Evolutionary conservation across 495 filamentous ascomycete species (phyloP).

Genomic region (Collariella sp.): DNA sequence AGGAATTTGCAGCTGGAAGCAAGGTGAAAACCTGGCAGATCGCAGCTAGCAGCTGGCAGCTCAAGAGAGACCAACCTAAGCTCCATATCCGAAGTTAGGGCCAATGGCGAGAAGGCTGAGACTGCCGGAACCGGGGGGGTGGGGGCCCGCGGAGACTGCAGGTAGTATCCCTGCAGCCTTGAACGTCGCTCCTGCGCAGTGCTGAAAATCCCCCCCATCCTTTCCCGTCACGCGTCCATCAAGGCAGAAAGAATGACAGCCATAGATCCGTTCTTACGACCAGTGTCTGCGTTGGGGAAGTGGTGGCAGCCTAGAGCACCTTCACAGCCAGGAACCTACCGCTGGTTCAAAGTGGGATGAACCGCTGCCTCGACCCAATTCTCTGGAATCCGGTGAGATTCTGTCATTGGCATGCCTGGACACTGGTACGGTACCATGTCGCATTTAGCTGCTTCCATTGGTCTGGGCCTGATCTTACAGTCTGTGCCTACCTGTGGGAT

Average conservation of each 20-base stretch:
- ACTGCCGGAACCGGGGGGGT: conserved; percentile 16
- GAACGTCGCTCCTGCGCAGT: no score
- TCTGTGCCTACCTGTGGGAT: no score
- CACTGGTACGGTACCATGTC: no score
- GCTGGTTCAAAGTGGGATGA: no score
- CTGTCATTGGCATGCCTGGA: no score
- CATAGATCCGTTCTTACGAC: not conserved
- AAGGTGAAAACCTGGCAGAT: no score
- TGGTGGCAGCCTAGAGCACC: not conserved
- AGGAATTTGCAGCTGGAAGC: no score
- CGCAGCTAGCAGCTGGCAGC: no score
- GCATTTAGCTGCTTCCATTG: no score
- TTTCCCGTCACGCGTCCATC: not conserved
- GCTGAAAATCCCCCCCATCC: not conserved
- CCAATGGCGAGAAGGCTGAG: conserved; percentile 4
- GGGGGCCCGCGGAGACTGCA: not conserved
- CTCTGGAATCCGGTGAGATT: no score
- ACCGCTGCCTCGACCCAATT: conserved; percentile 13
- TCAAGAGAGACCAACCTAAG: not conserved
- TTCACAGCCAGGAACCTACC: conserved; percentile 2
- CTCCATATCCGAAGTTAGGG: not conserved
- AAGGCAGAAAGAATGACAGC: not conserved
- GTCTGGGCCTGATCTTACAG: no score
- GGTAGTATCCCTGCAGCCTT: not conserved
- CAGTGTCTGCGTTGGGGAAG: not conserved